These are phyloP conservation scores for Gardenia jasminoides DNA, from an alignment of 257 asterid species.

Conservation along the genomic window DNA sequence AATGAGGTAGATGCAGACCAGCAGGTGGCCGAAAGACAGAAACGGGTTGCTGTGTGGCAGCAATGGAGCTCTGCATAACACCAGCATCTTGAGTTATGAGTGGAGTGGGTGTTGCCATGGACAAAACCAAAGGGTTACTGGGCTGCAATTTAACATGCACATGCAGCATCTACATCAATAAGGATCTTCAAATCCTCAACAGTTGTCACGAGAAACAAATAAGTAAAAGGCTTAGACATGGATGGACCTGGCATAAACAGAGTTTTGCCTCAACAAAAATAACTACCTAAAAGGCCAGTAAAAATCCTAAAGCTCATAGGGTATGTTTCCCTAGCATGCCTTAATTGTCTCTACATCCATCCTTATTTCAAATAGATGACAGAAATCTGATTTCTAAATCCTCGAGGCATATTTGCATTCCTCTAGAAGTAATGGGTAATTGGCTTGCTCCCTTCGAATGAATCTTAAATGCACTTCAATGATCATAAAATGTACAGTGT, in stretches of 20 bases:
- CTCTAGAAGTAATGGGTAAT: neutral
- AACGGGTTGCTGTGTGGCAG: conserved; percentile 63
- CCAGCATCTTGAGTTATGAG: conserved; percentile 79
- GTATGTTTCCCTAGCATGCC: neutral
- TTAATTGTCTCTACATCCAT: neutral
- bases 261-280: neutral
- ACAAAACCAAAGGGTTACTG: conserved; percentile 54
- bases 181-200: neutral
- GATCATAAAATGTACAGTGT: neutral
- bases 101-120: conserved; percentile 73
- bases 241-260: neutral
- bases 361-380: neutral
- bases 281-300: neutral
- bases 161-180: neutral
- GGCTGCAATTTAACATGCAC: conserved; percentile 48
- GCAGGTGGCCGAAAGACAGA: conserved; percentile 78
- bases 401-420: neutral
- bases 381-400: neutral
- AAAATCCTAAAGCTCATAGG: neutral
- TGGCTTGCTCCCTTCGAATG: neutral
- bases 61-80: conserved; percentile 65
- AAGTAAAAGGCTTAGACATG: neutral
- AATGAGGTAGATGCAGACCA: conserved; percentile 80
- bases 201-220: neutral
- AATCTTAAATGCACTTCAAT: neutral